phyloP scores from a whole-genome alignment of 192 early-diverging fungal genomes.

The Glomus cerebriforme region DNA sequence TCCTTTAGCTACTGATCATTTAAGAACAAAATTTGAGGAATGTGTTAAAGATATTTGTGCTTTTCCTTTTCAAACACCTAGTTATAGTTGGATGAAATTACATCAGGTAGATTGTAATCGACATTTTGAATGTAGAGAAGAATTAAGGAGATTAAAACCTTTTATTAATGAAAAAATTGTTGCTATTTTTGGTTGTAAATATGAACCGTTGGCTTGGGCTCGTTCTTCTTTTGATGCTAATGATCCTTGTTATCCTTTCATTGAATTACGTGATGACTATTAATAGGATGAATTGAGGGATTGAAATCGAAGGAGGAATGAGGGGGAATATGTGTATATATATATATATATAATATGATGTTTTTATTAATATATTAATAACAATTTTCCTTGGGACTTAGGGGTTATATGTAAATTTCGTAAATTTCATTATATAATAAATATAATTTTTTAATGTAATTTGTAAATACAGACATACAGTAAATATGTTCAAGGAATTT shows the following conservation, averaged over 20 bases:
- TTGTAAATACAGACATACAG: too few species aligned
- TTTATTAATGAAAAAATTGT: conserved; percentile 24
- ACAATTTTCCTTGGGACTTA: too few species aligned
- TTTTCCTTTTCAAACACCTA: conserved; percentile 24
- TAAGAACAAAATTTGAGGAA: conserved; percentile 32
- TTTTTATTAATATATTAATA: too few species aligned
- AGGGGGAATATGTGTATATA: neutral
- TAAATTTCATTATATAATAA: too few species aligned
- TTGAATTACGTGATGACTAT: conserved; percentile 29
- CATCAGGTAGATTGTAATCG: conserved; percentile 30
- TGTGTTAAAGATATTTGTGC: conserved; percentile 32
- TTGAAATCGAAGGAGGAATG: neutral
- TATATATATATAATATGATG: too few species aligned
- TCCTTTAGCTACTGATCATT: conserved; percentile 24
- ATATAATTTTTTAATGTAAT: too few species aligned
- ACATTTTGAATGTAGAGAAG: conserved; percentile 33
- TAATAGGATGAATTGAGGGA: neutral
- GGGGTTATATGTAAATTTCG: too few species aligned
- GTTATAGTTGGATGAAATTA: conserved; percentile 17
- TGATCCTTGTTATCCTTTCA: conserved; percentile 26
- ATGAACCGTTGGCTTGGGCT: conserved; percentile 17
- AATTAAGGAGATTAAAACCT: conserved; percentile 23
- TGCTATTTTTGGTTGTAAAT: conserved; percentile 15
- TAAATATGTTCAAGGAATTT: too few species aligned
- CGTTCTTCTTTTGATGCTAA: neutral